Evolutionary conservation across 2,329 filamentous ascomycete species (phyloP), one percentile per base, ranked within the genome.

Genomic region (Endocalyx cinctus): DNA sequence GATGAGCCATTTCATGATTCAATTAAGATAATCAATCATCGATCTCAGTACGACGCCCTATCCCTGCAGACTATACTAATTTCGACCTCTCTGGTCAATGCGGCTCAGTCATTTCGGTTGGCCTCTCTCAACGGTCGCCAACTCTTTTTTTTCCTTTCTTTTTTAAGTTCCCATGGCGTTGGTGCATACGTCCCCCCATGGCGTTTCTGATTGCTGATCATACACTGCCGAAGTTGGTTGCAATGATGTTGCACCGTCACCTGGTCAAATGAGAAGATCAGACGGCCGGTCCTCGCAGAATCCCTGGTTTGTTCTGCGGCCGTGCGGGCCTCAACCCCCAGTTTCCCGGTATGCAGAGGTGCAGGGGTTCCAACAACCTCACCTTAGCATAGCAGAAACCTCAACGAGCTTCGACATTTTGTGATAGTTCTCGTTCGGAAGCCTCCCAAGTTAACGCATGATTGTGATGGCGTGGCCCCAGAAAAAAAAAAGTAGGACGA

Each of bases 121-220:
- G n/a, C n/a, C n/a, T n/a, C n/a, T n/a, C n/a, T n/a, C n/a, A n/a
- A n/a, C n/a, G n/a, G n/a, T n/a, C n/a, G n/a, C n/a, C 20, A 23
- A 8, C 33, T 30, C 35, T 34, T 31, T 30, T 40, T 34, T 41
- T 19, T 34, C 33, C 37, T 27, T 36, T 26, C 23, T 42, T 32
- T 31, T 29, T 39, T 38, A 22, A 15, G 34, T 28, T 41, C 36
- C 34, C 34, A 34, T 26, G 19, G 33, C 30, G 37, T 38, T 28
- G 35, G 25, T 39, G 46, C 47, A 47, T 48, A 37, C 42, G 27
- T 29, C 41, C 32, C 37, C 29, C 27, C n/a, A n/a, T n/a, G n/a
- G 38, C 40, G 52, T 55, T 54, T 57, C 46, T 35, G 37, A 33
- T 45, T 36, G 53, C 35, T 50, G 52, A 57, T 55, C 53, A 57